A percentile compares a stretch with the other conserved stretches of the same genome.
These are phyloP conservation scores for Ogataea sp. DNA, from an alignment of 805 yeast genomes.

Conservation along the genomic window DNA sequence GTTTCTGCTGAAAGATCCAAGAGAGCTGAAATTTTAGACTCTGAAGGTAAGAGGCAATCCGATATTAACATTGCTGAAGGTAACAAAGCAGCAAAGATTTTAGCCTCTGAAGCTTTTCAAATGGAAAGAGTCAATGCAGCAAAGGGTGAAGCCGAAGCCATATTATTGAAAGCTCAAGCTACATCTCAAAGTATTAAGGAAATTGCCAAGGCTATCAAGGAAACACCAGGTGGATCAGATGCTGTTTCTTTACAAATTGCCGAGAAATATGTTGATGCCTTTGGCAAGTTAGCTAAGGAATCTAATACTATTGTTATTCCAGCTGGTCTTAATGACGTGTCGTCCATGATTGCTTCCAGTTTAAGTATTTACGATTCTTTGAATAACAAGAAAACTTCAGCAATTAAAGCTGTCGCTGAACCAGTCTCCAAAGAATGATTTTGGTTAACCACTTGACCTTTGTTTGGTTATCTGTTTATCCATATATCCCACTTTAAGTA, in stretches of 20 bases:
- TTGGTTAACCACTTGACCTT: not conserved
- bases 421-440: not conserved
- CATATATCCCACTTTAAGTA: too few species aligned
- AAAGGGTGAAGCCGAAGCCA: conserved; percentile 68
- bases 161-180: conserved; percentile 58
- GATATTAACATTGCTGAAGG: conserved; percentile 83
- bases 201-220: conserved; percentile 59
- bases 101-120: conserved; percentile 68
- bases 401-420: not conserved
- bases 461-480: too few species aligned
- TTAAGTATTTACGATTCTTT: conserved; percentile 39
- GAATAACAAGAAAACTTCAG: not conserved
- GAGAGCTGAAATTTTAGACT: conserved; percentile 79
- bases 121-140: conserved; percentile 58
- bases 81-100: conserved; percentile 57
- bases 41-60: conserved; percentile 76
- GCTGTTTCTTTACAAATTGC: conserved; percentile 79
- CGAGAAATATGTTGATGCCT: conserved; percentile 75
- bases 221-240: conserved; percentile 62
- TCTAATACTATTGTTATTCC: conserved; percentile 74
- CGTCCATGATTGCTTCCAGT: conserved; percentile 70
- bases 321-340: conserved; percentile 64
- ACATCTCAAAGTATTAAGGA: conserved; percentile 61
- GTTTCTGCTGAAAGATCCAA: conserved; percentile 83
- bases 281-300: conserved; percentile 77